Conservation (phyloP, 805 yeast genomes). For the Debaryomyces hansenii region DNA sequence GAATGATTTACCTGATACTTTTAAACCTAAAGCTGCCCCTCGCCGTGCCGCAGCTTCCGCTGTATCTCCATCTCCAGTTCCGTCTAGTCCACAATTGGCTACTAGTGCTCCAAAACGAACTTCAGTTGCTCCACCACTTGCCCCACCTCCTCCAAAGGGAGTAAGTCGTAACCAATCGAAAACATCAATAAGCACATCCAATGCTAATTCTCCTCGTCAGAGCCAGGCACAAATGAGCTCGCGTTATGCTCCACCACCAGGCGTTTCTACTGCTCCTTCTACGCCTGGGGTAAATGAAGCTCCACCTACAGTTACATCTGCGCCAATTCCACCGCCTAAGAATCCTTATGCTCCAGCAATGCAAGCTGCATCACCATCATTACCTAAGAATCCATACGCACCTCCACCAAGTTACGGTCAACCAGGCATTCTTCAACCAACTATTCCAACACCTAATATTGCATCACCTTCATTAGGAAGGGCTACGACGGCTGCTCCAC, state of each 20-base stretch:
- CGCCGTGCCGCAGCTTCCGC: constrained; percentile 47
- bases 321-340: constrained; percentile 33
- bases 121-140: constrained; percentile 20
- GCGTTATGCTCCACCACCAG: constrained; percentile 33
- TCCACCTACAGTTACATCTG: constrained; percentile 21
- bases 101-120: constrained; percentile 18
- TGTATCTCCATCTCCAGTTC: constrained; percentile 23
- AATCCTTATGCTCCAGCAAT: constrained; percentile 28
- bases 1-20: constrained; percentile 65
- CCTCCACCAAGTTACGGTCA: constrained; percentile 11
- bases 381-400: constrained; percentile 21
- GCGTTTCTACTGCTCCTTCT: constrained; percentile 19
- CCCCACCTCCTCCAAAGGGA: constrained; percentile 31
- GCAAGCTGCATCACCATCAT: constrained; percentile 10
- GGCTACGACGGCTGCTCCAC: constrained; percentile 12
- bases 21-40: constrained; percentile 39
- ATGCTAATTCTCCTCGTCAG: constrained; percentile 16
- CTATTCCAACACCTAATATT: constrained; percentile 4
- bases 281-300: constrained; percentile 21
- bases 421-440: constrained; percentile 4
- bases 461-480: constrained; percentile 2
- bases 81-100: constrained; percentile 20
- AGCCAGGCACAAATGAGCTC: constrained; percentile 21
- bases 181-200: constrained; percentile 14
- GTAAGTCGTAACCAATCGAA: constrained; percentile 24